Evolutionary conservation across 176 grass and related monocot species (phyloP).

Genomic region (Ensete ventricosum): DNA sequence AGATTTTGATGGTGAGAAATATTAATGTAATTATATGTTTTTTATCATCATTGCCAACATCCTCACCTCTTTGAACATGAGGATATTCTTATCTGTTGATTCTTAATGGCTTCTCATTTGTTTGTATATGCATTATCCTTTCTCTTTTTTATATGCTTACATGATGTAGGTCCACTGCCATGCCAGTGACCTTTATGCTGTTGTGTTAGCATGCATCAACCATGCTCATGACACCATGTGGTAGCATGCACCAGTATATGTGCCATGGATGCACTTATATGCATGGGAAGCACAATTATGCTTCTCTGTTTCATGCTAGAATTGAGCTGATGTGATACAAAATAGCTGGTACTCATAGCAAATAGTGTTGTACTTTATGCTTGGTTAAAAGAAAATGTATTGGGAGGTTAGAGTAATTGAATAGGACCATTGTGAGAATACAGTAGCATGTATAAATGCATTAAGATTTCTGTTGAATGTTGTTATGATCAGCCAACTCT

Average conservation of each 20-base stretch:
- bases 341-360: not conserved
- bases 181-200: too few relatives aligned
- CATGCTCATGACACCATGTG: too few relatives aligned
- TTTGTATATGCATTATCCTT: not conserved
- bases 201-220: too few relatives aligned
- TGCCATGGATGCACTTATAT: too few relatives aligned
- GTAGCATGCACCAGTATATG: too few relatives aligned
- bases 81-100: not conserved
- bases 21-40: not conserved
- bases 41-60: too few relatives aligned
- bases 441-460: not conserved
- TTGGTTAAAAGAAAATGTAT: not conserved
- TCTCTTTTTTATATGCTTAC: not conserved
- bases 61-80: too few relatives aligned
- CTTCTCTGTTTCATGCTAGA: not conserved
- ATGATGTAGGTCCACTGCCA: not conserved
- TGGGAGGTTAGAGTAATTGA: not conserved
- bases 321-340: not conserved
- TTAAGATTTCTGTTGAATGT: not conserved
- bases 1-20: not conserved
- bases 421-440: not conserved
- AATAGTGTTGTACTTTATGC: not conserved
- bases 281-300: too few relatives aligned
- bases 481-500: not conserved
- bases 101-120: not conserved